Percentiles rank a stretch among this genome's conserved stretches.
Evolutionary conservation across 108 stramenopile species (phyloP).

Genomic region (Chaetoceros muelleri): DNA sequence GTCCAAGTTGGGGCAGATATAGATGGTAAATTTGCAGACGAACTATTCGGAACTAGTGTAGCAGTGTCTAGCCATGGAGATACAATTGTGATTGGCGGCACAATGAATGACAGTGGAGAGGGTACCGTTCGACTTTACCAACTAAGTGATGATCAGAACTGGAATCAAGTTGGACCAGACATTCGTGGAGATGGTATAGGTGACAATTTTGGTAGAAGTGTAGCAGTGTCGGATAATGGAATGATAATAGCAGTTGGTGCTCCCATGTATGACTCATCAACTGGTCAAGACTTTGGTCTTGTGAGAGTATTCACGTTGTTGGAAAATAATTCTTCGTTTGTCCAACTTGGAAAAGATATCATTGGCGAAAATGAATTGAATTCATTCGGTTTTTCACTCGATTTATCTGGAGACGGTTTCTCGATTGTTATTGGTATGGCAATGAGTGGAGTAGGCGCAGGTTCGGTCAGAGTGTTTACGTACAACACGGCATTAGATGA

Average conservation of each 20-base stretch:
- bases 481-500: not conserved
- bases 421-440: not conserved
- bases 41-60: not conserved
- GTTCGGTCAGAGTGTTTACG: not conserved
- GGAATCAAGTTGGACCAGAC: not conserved
- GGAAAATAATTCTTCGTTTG: too few species aligned
- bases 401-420: not conserved
- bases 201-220: constrained; percentile 3
- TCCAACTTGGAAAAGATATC: too few species aligned
- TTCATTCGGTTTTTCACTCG: not conserved
- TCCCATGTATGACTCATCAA: not conserved
- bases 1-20: not conserved
- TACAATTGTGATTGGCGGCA: not conserved
- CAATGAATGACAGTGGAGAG: not conserved
- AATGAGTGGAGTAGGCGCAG: not conserved
- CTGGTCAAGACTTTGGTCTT: too few species aligned
- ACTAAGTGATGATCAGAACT: not conserved
- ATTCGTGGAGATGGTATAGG: constrained; percentile 3
- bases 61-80: not conserved
- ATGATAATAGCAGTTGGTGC: constrained; percentile 6
- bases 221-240: constrained; percentile 15
- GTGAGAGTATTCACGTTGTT: too few species aligned
- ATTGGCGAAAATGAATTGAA: too few species aligned
- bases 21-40: not conserved
- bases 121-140: not conserved